Conservation (phyloP, 2,329 filamentous ascomycete genomes). For the Tolypocladium endophyticum region DNA sequence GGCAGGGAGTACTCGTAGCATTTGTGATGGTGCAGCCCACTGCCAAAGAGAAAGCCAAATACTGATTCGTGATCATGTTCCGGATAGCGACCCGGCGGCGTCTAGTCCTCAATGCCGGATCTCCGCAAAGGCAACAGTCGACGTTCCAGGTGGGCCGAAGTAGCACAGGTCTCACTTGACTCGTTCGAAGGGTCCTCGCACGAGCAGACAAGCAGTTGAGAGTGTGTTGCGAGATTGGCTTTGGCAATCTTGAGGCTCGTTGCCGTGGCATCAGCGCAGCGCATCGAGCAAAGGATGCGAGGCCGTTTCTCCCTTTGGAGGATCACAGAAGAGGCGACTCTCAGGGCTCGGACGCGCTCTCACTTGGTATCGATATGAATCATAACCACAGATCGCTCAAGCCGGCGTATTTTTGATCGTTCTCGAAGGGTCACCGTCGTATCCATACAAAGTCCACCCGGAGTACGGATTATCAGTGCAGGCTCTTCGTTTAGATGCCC, state of each 20-base stretch:
- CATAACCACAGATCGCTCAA: not conserved
- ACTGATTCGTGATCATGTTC: not conserved
- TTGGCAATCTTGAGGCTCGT: not conserved
- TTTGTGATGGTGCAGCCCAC: not conserved
- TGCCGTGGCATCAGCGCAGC: not conserved
- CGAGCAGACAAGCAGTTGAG: not conserved
- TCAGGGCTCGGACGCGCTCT: not conserved
- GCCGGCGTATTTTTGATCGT: not conserved
- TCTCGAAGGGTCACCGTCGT: not conserved
- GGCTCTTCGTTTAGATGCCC: not conserved
- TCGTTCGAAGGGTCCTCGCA: not conserved
- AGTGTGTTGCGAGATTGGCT: not conserved
- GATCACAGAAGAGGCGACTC: not conserved
- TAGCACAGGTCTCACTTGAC: not conserved
- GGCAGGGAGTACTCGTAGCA: not conserved
- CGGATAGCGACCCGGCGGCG: not conserved
- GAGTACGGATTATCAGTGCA: not conserved
- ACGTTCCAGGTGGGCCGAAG: not conserved
- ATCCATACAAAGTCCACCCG: not conserved
- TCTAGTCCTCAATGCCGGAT: not conserved
- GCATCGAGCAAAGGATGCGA: not conserved
- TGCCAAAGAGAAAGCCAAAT: not conserved
- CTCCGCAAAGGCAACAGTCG: not conserved
- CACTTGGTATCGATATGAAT: not conserved
- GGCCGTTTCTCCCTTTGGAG: not conserved